These are phyloP conservation scores for Casuarina cunninghamiana DNA, from an alignment of 306 rosid species.

Conservation along the genomic window DNA sequence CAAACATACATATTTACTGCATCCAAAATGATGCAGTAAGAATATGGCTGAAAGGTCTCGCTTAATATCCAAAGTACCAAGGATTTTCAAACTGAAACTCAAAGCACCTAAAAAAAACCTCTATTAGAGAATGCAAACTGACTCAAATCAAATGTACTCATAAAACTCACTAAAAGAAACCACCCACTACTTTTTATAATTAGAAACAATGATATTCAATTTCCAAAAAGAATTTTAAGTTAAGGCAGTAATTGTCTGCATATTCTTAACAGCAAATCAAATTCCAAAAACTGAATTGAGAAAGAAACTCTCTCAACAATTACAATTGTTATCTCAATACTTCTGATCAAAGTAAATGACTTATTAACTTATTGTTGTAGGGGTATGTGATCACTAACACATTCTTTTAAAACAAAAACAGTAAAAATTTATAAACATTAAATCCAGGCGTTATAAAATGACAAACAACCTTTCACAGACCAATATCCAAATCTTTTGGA, in stretches of 20 bases:
- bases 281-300: not conserved
- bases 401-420: not conserved
- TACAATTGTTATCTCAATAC: not conserved
- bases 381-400: not conserved
- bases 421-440: not conserved
- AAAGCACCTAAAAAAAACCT: not conserved
- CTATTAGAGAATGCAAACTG: not conserved
- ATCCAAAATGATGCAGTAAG: not conserved
- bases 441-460: not conserved
- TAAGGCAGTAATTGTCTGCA: not conserved
- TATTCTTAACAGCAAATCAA: not conserved
- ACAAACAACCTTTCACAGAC: not conserved
- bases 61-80: not conserved
- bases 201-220: not conserved
- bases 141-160: not conserved
- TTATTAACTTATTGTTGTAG: not conserved
- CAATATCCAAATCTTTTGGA: not conserved
- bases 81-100: not conserved
- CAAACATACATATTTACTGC: not conserved
- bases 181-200: not conserved
- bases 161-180: not conserved
- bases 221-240: not conserved
- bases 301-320: not conserved
- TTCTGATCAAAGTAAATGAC: not conserved
- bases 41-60: not conserved